Conservation (phyloP, 306 rosid species). For the Pachyrhizus erosus region DNA sequence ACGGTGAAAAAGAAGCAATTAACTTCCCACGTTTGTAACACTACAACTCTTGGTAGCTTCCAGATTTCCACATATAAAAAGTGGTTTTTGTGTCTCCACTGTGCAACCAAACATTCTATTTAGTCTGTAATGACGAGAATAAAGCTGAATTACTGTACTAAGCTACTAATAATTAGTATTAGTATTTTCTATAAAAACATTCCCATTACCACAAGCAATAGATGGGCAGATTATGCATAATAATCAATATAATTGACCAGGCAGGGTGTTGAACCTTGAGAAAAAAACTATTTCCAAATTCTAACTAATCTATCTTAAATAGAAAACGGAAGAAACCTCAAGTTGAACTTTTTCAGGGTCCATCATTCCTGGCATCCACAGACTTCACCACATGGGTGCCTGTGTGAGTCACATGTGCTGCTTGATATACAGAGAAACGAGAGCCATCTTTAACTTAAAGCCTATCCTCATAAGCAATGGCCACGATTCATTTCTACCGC, state of each 20-base stretch:
- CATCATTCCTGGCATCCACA: conserved; percentile 52
- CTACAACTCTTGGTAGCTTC: too few relatives aligned
- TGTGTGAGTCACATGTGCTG: conserved; percentile 46
- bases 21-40: too few relatives aligned
- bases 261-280: conserved; percentile 14
- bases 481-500: conserved; percentile 49
- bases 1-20: too few relatives aligned
- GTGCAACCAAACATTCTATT: background rate
- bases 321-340: conserved; percentile 33
- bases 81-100: too few relatives aligned
- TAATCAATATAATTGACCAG: conserved; percentile 24
- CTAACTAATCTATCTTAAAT: conserved; percentile 7
- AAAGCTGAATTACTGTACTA: background rate
- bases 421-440: conserved; percentile 40
- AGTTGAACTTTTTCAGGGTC: conserved; percentile 47
- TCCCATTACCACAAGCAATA: background rate
- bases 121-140: background rate
- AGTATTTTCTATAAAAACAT: background rate
- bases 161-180: background rate
- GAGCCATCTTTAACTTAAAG: conserved; percentile 41
- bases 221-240: conserved; percentile 18
- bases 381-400: conserved; percentile 52
- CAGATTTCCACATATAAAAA: too few relatives aligned
- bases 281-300: conserved; percentile 19
- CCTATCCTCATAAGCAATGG: conserved; percentile 42